Percentiles rank a stretch among this genome's conserved stretches.
Evolutionary conservation across 257 asterid species (phyloP).

Genomic region (Pogostemon cablin): DNA sequence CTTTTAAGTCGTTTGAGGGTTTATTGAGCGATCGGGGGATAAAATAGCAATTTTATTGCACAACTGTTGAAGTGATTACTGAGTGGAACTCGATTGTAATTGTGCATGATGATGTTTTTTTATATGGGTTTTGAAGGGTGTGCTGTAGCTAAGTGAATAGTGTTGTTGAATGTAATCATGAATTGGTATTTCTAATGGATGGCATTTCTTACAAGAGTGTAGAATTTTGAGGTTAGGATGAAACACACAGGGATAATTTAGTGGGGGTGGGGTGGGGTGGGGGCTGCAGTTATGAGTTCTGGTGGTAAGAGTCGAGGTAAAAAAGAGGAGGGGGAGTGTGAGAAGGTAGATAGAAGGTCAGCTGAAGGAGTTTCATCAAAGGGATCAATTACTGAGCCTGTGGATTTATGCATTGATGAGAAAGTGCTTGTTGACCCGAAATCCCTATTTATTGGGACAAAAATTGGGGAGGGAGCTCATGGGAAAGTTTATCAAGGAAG

Average conservation of each 20-base stretch:
- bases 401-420: constrained; percentile 60
- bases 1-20: constrained; percentile 5
- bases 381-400: constrained; percentile 53
- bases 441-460: constrained; percentile 75
- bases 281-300: constrained; percentile 67
- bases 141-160: constrained; percentile 18
- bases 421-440: constrained; percentile 87
- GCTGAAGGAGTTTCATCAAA: constrained; percentile 54
- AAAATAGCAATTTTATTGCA: constrained; percentile 19
- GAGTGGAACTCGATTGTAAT: constrained; percentile 26
- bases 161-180: constrained; percentile 16
- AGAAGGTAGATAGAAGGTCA: constrained; percentile 46
- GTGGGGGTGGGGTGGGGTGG: constrained; percentile 33
- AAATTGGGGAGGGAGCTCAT: constrained; percentile 98
- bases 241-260: constrained; percentile 55
- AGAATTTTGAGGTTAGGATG: constrained; percentile 46
- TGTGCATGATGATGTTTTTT: constrained; percentile 33
- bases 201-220: constrained; percentile 23
- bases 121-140: constrained; percentile 33
- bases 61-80: constrained; percentile 16
- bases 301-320: constrained; percentile 58
- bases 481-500: constrained; percentile 98
- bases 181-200: constrained; percentile 31
- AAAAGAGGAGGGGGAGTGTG: constrained; percentile 48
- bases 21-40: constrained; percentile 32